Conservation (phyloP, 106 monocot species). For the Dioscorea alata region DNA sequence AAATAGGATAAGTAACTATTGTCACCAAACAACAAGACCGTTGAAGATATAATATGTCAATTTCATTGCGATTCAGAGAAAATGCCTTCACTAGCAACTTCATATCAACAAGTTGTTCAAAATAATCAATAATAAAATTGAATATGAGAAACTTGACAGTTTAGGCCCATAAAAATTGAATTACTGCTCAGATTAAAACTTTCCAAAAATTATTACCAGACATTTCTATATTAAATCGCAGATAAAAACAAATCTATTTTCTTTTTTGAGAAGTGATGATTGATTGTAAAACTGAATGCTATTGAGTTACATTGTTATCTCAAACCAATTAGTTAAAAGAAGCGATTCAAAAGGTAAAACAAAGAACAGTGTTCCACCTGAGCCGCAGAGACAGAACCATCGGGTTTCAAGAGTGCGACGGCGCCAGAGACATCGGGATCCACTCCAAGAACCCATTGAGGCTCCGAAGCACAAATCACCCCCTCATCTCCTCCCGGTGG, state of each 20-base stretch:
- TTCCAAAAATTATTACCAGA: too few relatives aligned
- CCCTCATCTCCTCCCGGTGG: slow-evolving; percentile 1
- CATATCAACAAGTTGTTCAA: too few relatives aligned
- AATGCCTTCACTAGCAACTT: too few relatives aligned
- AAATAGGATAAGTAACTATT: neutral
- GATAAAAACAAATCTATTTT: neutral
- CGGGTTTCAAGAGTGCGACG: slow-evolving; percentile 50
- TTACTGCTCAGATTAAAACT: too few relatives aligned
- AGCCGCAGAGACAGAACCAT: slow-evolving; percentile 20
- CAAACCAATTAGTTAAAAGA: neutral
- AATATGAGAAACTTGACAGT: too few relatives aligned
- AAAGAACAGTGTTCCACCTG: slow-evolving; percentile 17
- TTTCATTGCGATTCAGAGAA: too few relatives aligned
- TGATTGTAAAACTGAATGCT: too few relatives aligned
- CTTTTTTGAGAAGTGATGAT: neutral
- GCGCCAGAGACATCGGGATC: slow-evolving; percentile 77
- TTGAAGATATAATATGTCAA: neutral
- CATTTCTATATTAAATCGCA: neutral
- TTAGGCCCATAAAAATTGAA: too few relatives aligned
- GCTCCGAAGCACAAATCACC: neutral
- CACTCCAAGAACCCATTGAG: slow-evolving; percentile 55
- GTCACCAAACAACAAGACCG: neutral
- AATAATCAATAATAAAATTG: too few relatives aligned
- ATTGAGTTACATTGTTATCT: too few relatives aligned
- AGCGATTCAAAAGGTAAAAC: neutral